Evolutionary conservation across 2,329 filamentous ascomycete genomes (phyloP).

Genomic region (Xylaria sp.): DNA sequence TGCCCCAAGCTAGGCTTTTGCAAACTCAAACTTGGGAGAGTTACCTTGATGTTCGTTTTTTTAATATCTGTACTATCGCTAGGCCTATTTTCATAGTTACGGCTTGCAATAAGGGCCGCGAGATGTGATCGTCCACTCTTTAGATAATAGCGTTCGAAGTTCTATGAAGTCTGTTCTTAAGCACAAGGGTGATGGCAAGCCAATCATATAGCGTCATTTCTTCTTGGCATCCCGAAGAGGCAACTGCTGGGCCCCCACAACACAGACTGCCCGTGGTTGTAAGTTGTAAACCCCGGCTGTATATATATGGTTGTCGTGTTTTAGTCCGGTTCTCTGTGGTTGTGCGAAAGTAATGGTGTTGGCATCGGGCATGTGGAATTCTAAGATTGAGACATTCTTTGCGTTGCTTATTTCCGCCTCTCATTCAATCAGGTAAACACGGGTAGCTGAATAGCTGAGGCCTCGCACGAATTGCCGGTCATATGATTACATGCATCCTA

Average conservation of each 20-base stretch:
- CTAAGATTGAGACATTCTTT: too few relatives aligned
- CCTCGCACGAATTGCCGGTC: too few relatives aligned
- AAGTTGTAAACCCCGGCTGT: too few relatives aligned
- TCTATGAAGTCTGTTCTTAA: conserved; percentile 42
- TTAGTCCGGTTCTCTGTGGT: neutral
- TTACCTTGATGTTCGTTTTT: neutral
- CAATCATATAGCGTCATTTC: conserved; percentile 15
- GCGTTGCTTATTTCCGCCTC: too few relatives aligned
- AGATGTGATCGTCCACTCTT: conserved; percentile 31
- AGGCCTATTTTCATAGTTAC: conserved; percentile 15
- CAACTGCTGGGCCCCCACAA: conserved; percentile 1
- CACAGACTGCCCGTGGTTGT: too few relatives aligned
- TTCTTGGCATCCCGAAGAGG: conserved; percentile 24
- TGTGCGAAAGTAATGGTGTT: neutral
- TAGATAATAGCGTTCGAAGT: conserved; percentile 39
- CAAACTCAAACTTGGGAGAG: neutral
- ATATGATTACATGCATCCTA: too few relatives aligned
- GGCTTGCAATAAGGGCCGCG: neutral
- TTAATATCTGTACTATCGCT: neutral
- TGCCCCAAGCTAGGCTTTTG: neutral
- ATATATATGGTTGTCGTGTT: too few relatives aligned
- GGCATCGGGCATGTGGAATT: neutral
- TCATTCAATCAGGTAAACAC: too few relatives aligned
- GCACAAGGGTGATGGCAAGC: neutral
- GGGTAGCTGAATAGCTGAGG: too few relatives aligned